Evolutionary conservation across 1,139 yeast genomes (phyloP).

Genomic region (Suhomyces yuchorum): DNA sequence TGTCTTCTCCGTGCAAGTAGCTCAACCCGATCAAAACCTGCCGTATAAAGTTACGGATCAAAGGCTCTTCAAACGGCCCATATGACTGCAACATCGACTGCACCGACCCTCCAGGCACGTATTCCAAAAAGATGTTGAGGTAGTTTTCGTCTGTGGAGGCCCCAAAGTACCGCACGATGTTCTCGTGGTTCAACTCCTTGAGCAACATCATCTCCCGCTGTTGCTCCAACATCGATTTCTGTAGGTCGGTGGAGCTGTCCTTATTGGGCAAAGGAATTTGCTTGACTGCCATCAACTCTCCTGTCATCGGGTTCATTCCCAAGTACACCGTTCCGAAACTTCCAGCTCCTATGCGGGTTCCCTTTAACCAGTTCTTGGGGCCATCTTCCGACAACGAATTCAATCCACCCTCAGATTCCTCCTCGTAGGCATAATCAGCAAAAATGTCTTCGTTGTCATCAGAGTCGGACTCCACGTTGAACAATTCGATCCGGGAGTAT

Average conservation of each 20-base stretch:
- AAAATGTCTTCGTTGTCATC: conserved; percentile 43
- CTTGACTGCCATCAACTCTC: conserved; percentile 96
- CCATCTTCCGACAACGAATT: conserved; percentile 35
- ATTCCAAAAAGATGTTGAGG: conserved; percentile 85
- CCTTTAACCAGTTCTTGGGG: conserved; percentile 87
- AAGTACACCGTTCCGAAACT: conserved; percentile 91
- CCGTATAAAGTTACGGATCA: conserved; percentile 78
- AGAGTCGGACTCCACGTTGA: conserved; percentile 46
- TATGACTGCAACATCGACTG: conserved; percentile 81
- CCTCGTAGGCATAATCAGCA: conserved; percentile 25
- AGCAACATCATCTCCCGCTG: conserved; percentile 82
- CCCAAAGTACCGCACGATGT: conserved; percentile 89
- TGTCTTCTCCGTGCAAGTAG: conserved; percentile 78
- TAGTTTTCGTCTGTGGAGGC: conserved; percentile 71
- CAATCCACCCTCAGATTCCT: conserved; percentile 22
- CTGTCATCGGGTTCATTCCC: conserved; percentile 90
- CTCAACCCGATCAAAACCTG: conserved; percentile 82
- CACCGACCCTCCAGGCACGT: conserved; percentile 96
- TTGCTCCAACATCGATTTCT: conserved; percentile 73
- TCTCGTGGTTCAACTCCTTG: conserved; percentile 83
- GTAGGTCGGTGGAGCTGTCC: conserved; percentile 44
- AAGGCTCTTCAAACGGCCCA: conserved; percentile 91
- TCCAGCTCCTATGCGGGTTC: conserved; percentile 92
- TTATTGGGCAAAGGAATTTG: conserved; percentile 74
- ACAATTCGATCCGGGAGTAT: conserved; percentile 52